Evolutionary conservation across 2,329 filamentous ascomycete species (phyloP), one percentile per base, ranked within the genome.

Genomic region (Cadophora gregata): DNA sequence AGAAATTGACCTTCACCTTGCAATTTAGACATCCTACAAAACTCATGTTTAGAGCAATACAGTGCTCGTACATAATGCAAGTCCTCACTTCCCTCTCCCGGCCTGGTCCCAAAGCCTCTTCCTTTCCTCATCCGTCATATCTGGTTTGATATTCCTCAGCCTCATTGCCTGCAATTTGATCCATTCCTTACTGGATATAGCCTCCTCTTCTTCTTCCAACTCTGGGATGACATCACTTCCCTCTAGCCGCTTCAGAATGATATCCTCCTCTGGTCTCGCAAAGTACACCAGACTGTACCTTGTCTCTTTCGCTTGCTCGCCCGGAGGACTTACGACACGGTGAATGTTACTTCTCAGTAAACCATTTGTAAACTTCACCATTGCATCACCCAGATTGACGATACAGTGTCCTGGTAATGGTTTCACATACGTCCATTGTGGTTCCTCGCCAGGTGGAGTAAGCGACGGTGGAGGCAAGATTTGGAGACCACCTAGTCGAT

Each of bases 251-350:
- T 59, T 69, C 64, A 75, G 59, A 12, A 70, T 45, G 1, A 84
- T 80, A 27, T 81, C 77, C 75, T 85, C 80, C 71, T 81, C 82
- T 3, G 84, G 84, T 68, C 85, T 74, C 31, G 79, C 77, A 74
- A 87, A 87, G 71, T 86, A 86, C 10, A 86, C 84, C 24, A 87
- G 69, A 74, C 83, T 85, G 72, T 82, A 84, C 63, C 85, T 77
- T 6, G 66, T 72, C 24, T 69, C 60, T 2, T 29, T 55, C 1
- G 63, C 71, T 58, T 75, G 74, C 19, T 70, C 58, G 4, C 73
- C 77, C 16, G 76, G 77, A 0, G 77, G 74, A 25, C 68, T 71
- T 1, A 77, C 74, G 14, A 79, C 77, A 0, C 78, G 72, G 69
- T 79, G 78, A n/a, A 78, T 70, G 53, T 76, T 77, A 36, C 71